Evolutionary conservation across 2,329 filamentous ascomycete species (phyloP), one percentile per base, ranked within the genome.

Genomic region (Pseudopyricularia cyperi): DNA sequence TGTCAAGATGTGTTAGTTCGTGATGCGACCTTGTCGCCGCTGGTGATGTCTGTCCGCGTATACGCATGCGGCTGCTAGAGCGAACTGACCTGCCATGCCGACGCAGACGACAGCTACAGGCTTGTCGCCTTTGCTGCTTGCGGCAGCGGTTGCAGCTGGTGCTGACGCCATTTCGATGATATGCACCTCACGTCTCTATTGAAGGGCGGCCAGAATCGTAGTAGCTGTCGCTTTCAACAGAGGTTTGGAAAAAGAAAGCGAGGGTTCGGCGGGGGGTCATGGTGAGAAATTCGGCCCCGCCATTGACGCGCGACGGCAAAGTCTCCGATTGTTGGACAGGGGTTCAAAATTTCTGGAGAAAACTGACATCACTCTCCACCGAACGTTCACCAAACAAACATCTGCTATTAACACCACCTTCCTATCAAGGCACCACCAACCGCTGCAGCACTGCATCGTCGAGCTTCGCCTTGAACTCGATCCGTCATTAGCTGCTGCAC

Each of bases 51-150:
- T 12, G 12, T 35, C 11, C 6, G 15, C 33, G 12, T 14, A 35
- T 35, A 22, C 39, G 39, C 39, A 44, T 24, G 4, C 19, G 24
- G 17, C 12, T 7, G n/a, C 7, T 19, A 48, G 28, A 44, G 52
- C 34, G 50, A 46, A 59, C 71, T 62, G 70, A 84, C 83, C 91
- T 62, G 93, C 93, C 91, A 97, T 97, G 74, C 93, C 93, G 48
- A 98, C 83, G 68, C 90, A 96, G 61, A 97, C 89, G 55, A 98
- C 83, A 55, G 87, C 80, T 46, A 88, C 83, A 39, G 89, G 87
- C 56, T 75, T 69, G 54, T 66, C 61, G 56, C 73, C 66, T 67
- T 53, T 37, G 37, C 33, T 51, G 17, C 39, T 7, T 4, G 39
- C 14, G 4, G 52, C 50, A 26, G 56, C 51, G n/a, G 56, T 55